phyloP scores from a whole-genome alignment of 257 asterid species.

The Jacaranda copaia region DNA sequence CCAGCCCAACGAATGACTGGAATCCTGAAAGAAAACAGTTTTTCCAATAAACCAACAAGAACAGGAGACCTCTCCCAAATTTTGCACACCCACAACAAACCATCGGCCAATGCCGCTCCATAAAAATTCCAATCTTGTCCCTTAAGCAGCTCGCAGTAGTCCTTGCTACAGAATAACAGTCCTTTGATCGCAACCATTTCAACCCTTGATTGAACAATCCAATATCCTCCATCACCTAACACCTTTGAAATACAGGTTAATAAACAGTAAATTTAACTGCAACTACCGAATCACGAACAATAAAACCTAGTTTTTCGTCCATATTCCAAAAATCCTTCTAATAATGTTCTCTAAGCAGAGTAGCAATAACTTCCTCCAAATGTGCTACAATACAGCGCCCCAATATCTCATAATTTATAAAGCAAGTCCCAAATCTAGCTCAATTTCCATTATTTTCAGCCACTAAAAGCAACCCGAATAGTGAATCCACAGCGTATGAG shows the following conservation, averaged over 20 bases:
- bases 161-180: constrained; percentile 69
- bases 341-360: constrained; percentile 36
- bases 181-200: constrained; percentile 90
- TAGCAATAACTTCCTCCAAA: constrained; percentile 40
- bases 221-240: constrained; percentile 88
- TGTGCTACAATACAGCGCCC: constrained; percentile 32
- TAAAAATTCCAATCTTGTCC: constrained; percentile 74
- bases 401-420: constrained; percentile 40
- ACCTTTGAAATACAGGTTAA: constrained; percentile 30
- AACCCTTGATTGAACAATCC: constrained; percentile 90
- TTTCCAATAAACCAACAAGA: constrained; percentile 79
- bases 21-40: constrained; percentile 72
- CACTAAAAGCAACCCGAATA: constrained; percentile 40
- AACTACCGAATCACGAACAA: constrained; percentile 24
- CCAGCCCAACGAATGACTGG: constrained; percentile 75
- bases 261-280: constrained; percentile 38
- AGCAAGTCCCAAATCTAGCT: constrained; percentile 40
- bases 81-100: constrained; percentile 83
- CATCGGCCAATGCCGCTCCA: constrained; percentile 95
- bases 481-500: constrained; percentile 45
- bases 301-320: constrained; percentile 28
- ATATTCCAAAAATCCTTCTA: constrained; percentile 35
- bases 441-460: constrained; percentile 28
- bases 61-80: constrained; percentile 58
- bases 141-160: constrained; percentile 60